These are phyloP conservation scores for Alternaria postmessia DNA, from an alignment of 2,329 filamentous ascomycete species.

Conservation along the genomic window DNA sequence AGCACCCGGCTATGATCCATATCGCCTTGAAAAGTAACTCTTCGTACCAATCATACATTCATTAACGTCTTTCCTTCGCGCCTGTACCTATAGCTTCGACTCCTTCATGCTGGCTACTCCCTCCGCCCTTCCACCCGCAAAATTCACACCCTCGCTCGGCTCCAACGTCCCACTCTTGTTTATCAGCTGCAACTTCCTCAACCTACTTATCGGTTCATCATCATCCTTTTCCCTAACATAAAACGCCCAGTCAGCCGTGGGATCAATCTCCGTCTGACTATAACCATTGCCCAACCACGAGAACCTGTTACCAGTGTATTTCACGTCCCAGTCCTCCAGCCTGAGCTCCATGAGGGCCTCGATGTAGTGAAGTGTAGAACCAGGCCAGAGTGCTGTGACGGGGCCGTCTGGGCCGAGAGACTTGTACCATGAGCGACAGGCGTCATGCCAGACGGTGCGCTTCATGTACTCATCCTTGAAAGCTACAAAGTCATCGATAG, in stretches of 20 bases:
- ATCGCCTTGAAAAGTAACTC: not conserved
- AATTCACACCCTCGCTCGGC: constrained; percentile 21
- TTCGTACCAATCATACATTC: not conserved
- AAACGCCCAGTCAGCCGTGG: constrained; percentile 47
- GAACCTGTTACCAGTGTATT: constrained; percentile 49
- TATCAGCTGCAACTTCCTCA: constrained; percentile 37
- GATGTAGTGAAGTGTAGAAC: constrained; percentile 60
- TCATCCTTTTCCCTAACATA: constrained; percentile 48
- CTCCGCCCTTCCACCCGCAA: constrained; percentile 19
- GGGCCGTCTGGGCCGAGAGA: constrained; percentile 42
- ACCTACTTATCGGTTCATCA: constrained; percentile 39
- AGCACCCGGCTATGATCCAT: not conserved
- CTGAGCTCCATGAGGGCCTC: constrained; percentile 57
- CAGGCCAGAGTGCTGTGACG: constrained; percentile 55
- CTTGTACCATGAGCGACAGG: constrained; percentile 58
- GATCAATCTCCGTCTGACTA: constrained; percentile 46
- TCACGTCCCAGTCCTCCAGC: constrained; percentile 59
- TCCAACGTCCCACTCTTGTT: constrained; percentile 44
- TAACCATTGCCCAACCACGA: constrained; percentile 52
- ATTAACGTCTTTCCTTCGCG: not conserved
- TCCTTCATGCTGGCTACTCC: not conserved
- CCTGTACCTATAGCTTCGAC: not conserved
- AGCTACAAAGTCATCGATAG: constrained; percentile 60
- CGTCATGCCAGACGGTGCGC: constrained; percentile 56
- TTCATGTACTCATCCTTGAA: constrained; percentile 58